Percentiles rank a stretch among this genome's conserved stretches.
These are phyloP conservation scores for Gossypium schwendimanii DNA, from an alignment of 441 rosid genomes.

Conservation along the genomic window DNA sequence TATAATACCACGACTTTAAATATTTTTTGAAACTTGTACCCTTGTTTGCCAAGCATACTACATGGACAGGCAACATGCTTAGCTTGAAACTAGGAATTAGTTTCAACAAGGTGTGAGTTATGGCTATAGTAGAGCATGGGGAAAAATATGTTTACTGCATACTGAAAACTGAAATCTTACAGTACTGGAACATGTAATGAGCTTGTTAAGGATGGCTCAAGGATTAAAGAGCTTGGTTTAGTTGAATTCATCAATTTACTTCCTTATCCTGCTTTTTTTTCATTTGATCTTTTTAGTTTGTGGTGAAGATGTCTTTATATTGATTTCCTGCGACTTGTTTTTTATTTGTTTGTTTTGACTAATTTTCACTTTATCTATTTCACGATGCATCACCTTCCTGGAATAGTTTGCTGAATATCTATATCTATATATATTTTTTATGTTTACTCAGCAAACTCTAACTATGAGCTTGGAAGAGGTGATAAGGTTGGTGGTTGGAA, in stretches of 20 bases:
- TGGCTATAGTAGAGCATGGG: too few species aligned
- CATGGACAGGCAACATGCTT: too few species aligned
- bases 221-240: neutral
- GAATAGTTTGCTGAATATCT: neutral
- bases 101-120: too few species aligned
- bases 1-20: too few species aligned
- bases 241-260: neutral
- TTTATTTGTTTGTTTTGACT: neutral
- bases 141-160: too few species aligned
- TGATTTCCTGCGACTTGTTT: neutral
- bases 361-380: neutral
- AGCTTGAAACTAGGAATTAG: too few species aligned
- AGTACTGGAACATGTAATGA: too few species aligned
- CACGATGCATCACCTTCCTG: neutral
- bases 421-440: neutral
- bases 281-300: neutral
- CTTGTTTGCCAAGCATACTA: too few species aligned
- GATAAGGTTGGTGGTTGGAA: constrained; percentile 77
- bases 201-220: neutral
- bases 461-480: constrained; percentile 88
- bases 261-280: neutral
- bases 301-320: neutral
- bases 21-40: too few species aligned
- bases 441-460: constrained; percentile 61
- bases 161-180: too few species aligned